Base-by-base conservation (phyloP, 169 alveolate species). In the Eimeria necatrix region DNA sequence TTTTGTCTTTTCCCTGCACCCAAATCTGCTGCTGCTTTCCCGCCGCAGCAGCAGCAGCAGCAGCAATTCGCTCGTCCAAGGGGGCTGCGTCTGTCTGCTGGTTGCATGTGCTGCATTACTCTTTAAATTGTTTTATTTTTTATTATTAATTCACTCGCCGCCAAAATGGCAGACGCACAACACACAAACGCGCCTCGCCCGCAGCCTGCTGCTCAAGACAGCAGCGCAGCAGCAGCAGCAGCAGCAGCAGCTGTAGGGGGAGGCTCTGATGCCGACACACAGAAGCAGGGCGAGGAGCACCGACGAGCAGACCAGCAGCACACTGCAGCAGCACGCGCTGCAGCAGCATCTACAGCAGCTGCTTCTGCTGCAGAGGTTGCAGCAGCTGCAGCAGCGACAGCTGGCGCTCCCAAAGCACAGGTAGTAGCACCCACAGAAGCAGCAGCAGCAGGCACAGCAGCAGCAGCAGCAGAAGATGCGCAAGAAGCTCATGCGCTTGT, bases 31-130 rank as follows among this genome's bases (percentile, higher is more conserved):
- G 78, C 78, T 68, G 49, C 78, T 32, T 68, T 16, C 22, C 32
- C 73, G 16, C 26, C 22, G 73, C 78, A 22, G 49, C 49, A 22
- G 78, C 78, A 22, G 78, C 78, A 68, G 78, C 49, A 68, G 78
- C 78, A 68, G 48, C 48, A 22, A 18, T 32, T 32, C 41, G 41
- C 41, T 32, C 41, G 2, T 32, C 41, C 41, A 0, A 32, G 41
- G 41, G 41, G 41, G 41, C 41, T 32, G 41, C 41, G 41, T 32
- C 41, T 32, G 41, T 32, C 41, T 32, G 41, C 41, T 32, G 41
- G 41, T 32, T 32, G 41, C 41, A 32, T 32, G 41, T 32, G 41
- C 41, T 32, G 41, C 41, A 32, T 32, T 32, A 32, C 41, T 32
- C 41, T 32, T 32, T 32, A 32, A 32, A 32, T 32, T 32, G 41